Percentiles rank a stretch among this genome's conserved stretches.
Conservation (phyloP, 1,284 basidiomycete genomes). For the Leccinum pachyderme region DNA sequence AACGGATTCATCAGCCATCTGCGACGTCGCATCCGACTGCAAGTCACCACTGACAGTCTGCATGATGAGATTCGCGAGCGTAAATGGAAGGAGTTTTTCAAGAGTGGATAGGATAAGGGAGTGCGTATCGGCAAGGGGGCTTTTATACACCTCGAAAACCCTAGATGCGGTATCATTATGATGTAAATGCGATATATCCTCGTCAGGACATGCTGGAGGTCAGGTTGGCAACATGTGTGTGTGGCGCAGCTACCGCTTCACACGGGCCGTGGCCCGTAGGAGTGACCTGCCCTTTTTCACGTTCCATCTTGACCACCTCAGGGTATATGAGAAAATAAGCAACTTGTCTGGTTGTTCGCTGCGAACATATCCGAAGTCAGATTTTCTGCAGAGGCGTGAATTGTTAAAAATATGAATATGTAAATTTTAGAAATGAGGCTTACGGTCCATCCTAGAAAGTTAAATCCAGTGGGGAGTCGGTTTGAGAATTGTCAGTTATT, state of each 20-base stretch:
- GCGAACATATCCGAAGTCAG: neutral
- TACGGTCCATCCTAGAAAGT: neutral
- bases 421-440: neutral
- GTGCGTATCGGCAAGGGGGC: neutral
- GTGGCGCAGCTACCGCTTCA: neutral
- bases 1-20: neutral
- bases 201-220: neutral
- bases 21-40: neutral
- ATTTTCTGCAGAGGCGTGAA: no score
- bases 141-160: slow-evolving; percentile 8
- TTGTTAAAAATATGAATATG: no score
- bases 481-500: neutral
- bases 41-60: slow-evolving; percentile 18
- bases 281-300: neutral
- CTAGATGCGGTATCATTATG: neutral
- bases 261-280: neutral
- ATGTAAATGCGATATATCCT: neutral
- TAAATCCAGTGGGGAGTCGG: neutral
- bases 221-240: neutral
- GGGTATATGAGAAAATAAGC: neutral
- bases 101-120: neutral
- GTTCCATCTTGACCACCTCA: neutral
- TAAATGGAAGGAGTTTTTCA: neutral
- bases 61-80: slow-evolving; percentile 12
- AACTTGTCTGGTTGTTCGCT: neutral